These are phyloP conservation scores for Orbilia blumenaviensis DNA, from an alignment of 2,329 filamentous ascomycete species.

Conservation along the genomic window DNA sequence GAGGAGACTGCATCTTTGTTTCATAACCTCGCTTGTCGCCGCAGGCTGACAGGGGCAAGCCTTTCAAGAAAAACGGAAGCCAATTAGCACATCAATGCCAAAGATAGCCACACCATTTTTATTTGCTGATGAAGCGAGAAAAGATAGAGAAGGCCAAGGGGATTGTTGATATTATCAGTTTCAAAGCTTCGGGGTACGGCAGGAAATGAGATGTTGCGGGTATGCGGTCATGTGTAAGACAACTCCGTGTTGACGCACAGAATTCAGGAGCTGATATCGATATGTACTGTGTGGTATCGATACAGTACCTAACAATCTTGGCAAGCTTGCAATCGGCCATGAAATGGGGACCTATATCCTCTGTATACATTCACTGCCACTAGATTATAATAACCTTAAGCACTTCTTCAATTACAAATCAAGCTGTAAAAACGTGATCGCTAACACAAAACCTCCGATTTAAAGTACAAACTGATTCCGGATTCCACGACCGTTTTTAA, in stretches of 20 bases:
- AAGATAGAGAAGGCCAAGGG: not conserved
- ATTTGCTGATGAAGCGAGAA: not conserved
- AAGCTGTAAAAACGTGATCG: too few species aligned
- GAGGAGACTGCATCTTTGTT: not conserved
- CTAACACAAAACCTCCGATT: too few species aligned
- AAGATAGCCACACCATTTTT: not conserved
- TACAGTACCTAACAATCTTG: not conserved
- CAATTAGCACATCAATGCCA: not conserved
- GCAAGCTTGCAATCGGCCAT: not conserved
- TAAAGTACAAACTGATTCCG: too few species aligned
- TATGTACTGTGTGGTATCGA: not conserved
- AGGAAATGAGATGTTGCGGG: not conserved
- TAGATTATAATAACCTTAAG: too few species aligned
- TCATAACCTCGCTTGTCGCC: conserved; percentile 12
- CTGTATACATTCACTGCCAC: too few species aligned
- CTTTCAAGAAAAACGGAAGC: not conserved
- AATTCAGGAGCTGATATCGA: not conserved
- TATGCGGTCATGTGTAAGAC: conserved; percentile 14
- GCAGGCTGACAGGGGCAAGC: conserved; percentile 12
- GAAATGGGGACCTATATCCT: too few species aligned
- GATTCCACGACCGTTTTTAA: too few species aligned
- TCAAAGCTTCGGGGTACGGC: not conserved
- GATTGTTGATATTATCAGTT: not conserved
- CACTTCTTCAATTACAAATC: too few species aligned
- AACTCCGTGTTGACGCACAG: not conserved